Base-by-base conservation (phyloP, 306 rosid genomes). In the Carpinus viminea region DNA sequence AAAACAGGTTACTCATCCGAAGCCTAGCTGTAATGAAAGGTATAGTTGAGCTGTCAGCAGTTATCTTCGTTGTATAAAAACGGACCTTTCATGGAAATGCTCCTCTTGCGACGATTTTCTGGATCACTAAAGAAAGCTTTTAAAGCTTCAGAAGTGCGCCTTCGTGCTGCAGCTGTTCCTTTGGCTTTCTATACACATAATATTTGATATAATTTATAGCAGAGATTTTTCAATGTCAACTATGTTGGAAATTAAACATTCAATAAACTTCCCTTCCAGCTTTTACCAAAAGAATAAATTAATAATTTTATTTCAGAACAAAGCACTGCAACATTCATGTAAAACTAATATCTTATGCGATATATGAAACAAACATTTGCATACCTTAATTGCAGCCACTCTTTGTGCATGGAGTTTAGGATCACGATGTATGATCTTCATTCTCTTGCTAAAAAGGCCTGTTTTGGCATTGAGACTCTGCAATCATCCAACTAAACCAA, bases 401-500 rank as follows among this genome's bases (percentile, higher is more conserved):
- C 95, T 88, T 60, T 94, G 97, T 9, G 98, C 97, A 77, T 83
- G 90, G 85, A 94, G 98, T 83, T 21, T 79, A 36, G 97, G 98
- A 86, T 94, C 88, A 51, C 88, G 87, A 83, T 94, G 98, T 77
- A 94, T 94, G 70, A 94, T 94, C 94, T 86, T 94, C 98, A 94
- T 94, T 76, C 97, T 88, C 85, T 94, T 94, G 85, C 98, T 94
- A 88, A 94, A 92, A 31, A 94, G 83, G 86, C 98, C 98, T 46
- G 97, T 94, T 87, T 89, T 94, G 62, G 92, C 97, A 91, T 94
- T 94, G 83, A 94, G 93, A 91, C 92, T 92, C 98, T 94, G 98
- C 88, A 90, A 91, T 62, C 90, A 91, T 86, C 85, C 87, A 92
- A 87, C 98, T 92, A 94, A 87, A 91, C 82, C 79, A 78, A 87